These are phyloP conservation scores for Eucalyptus dawsonii DNA, from an alignment of 345 rosid species.

Conservation along the genomic window DNA sequence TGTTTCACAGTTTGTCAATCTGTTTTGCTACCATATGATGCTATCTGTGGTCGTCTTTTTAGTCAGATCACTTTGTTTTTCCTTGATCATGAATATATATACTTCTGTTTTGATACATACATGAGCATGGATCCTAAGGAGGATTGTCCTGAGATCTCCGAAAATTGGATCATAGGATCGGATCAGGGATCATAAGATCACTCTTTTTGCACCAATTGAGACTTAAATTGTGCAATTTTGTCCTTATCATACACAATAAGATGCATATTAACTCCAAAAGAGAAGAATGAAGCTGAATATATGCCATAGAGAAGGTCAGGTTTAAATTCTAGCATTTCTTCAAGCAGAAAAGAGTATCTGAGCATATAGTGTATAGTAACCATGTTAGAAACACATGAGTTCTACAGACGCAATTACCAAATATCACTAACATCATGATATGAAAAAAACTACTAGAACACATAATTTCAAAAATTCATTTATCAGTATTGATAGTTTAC, in stretches of 20 bases:
- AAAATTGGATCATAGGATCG: background rate
- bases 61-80: background rate
- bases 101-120: background rate
- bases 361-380: background rate
- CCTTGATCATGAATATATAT: background rate
- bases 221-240: background rate
- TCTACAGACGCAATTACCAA: background rate
- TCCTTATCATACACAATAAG: background rate
- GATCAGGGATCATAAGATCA: background rate
- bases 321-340: background rate
- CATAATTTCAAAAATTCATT: background rate
- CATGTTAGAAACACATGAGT: background rate
- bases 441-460: background rate
- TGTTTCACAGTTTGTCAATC: background rate
- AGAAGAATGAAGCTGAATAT: background rate
- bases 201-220: background rate
- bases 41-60: background rate
- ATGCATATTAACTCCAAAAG: background rate
- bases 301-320: background rate
- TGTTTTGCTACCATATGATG: background rate
- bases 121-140: background rate
- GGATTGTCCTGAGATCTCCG: background rate
- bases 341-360: background rate
- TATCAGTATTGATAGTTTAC: background rate
- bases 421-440: background rate